Evolutionary conservation across 116 monocot species (phyloP).

Genomic region (Iris pallida): DNA sequence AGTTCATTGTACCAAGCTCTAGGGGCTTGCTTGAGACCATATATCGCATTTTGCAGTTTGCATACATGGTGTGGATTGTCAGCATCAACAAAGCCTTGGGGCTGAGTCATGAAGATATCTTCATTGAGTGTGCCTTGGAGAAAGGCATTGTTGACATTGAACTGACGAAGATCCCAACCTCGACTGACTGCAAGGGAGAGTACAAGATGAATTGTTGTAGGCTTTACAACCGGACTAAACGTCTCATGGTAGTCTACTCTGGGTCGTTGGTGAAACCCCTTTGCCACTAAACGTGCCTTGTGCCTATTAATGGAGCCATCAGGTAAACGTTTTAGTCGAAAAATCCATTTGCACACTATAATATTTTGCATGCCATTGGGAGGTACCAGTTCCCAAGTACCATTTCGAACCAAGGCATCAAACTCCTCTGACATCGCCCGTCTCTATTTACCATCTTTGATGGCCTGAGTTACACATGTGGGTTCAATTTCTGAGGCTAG

Average conservation of each 20-base stretch:
- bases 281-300: constrained; percentile 9
- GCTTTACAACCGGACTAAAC: constrained; percentile 9
- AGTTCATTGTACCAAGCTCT: constrained; percentile 6
- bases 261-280: constrained; percentile 1
- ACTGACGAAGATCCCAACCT: neutral
- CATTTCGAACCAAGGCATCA: neutral
- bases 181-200: neutral
- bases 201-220: neutral
- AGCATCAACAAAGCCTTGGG: constrained; percentile 6
- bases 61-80: constrained; percentile 2
- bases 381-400: constrained; percentile 7
- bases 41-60: neutral
- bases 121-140: neutral
- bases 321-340: neutral
- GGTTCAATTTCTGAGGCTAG: constrained; percentile 4
- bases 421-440: constrained; percentile 4
- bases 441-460: neutral
- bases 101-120: constrained; percentile 15
- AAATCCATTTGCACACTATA: constrained; percentile 12
- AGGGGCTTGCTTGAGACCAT: constrained; percentile 21
- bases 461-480: neutral
- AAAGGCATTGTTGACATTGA: constrained; percentile 20
- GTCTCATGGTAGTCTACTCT: constrained; percentile 8
- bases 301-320: neutral
- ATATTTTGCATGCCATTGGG: neutral